phyloP scores from a whole-genome alignment of 2,329 filamentous ascomycete species.

The Verticillium albo-atrum region DNA sequence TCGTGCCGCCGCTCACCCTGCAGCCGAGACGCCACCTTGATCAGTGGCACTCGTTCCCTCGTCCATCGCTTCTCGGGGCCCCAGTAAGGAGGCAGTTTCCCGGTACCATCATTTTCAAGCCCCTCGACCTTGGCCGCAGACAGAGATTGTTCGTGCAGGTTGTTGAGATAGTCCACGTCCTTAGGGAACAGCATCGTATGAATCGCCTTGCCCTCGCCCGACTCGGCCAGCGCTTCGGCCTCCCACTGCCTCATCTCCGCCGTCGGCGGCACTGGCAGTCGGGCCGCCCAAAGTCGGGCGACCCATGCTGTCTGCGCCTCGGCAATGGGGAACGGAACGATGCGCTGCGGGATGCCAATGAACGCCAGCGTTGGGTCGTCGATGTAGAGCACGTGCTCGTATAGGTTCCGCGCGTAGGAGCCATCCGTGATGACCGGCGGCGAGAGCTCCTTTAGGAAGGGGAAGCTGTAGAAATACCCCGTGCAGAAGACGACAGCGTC shows the following conservation, averaged over 20 bases:
- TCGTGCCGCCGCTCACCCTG: conserved; percentile 28
- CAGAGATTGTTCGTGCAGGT: conserved; percentile 44
- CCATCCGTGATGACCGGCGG: conserved; percentile 55
- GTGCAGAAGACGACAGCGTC: conserved; percentile 84
- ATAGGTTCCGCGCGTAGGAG: conserved; percentile 54
- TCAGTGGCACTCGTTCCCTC: conserved; percentile 32
- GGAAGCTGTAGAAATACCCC: conserved; percentile 81
- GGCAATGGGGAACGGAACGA: conserved; percentile 68
- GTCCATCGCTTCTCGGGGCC: conserved; percentile 32
- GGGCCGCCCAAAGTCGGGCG: conserved; percentile 60
- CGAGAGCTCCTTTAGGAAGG: conserved; percentile 54
- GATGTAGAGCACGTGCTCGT: conserved; percentile 65
- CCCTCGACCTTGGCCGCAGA: conserved; percentile 23
- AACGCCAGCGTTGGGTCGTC: conserved; percentile 63
- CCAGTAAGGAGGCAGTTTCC: conserved; percentile 35
- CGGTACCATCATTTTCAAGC: conserved; percentile 29
- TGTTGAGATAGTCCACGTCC: conserved; percentile 58
- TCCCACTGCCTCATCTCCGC: conserved; percentile 62
- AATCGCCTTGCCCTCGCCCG: conserved; percentile 35
- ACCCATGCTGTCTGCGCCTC: conserved; percentile 66
- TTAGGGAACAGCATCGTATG: conserved; percentile 42
- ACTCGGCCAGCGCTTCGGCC: conserved; percentile 36
- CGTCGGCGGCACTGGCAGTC: conserved; percentile 49
- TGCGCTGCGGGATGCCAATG: conserved; percentile 59
- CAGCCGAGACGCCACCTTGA: conserved; percentile 32